Conservation (phyloP, 192 early-diverging fungal genomes). For the Linnemannia zychae region DNA sequence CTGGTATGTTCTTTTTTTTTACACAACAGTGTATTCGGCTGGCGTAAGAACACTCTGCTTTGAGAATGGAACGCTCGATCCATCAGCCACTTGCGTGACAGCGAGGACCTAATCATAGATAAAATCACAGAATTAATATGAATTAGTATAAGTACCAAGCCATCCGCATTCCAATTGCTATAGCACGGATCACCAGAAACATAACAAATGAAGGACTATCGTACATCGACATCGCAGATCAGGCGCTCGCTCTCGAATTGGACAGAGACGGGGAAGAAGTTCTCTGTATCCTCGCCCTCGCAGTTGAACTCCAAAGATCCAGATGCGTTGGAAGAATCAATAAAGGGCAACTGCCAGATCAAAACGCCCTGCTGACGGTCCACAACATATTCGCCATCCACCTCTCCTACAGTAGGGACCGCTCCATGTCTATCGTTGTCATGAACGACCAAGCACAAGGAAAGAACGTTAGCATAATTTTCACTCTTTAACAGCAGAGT, state of each 20-base stretch:
- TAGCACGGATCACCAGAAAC: neutral
- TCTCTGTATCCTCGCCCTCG: constrained; percentile 78
- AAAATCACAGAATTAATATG: neutral
- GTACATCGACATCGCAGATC: constrained; percentile 82
- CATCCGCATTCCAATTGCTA: too few species aligned
- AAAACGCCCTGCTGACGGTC: constrained; percentile 78
- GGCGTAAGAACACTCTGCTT: constrained; percentile 78
- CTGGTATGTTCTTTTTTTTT: constrained; percentile 28
- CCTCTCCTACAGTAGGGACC: constrained; percentile 82
- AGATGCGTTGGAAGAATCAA: constrained; percentile 80
- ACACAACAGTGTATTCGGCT: constrained; percentile 88
- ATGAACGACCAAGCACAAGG: neutral
- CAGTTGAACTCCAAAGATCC: constrained; percentile 92
- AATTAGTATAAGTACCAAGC: neutral
- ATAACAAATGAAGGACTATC: constrained; percentile 22
- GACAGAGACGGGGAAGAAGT: constrained; percentile 90
- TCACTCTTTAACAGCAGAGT: too few species aligned
- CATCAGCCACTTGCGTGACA: constrained; percentile 67
- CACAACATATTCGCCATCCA: constrained; percentile 86
- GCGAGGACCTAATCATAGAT: constrained; percentile 62
- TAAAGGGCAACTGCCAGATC: constrained; percentile 89
- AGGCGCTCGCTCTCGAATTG: constrained; percentile 79
- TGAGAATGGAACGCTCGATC: constrained; percentile 76
- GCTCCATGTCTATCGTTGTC: constrained; percentile 63
- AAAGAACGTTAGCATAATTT: neutral